Evolutionary conservation across 345 rosid genomes (phyloP).

Genomic region (Camelina sativa): DNA sequence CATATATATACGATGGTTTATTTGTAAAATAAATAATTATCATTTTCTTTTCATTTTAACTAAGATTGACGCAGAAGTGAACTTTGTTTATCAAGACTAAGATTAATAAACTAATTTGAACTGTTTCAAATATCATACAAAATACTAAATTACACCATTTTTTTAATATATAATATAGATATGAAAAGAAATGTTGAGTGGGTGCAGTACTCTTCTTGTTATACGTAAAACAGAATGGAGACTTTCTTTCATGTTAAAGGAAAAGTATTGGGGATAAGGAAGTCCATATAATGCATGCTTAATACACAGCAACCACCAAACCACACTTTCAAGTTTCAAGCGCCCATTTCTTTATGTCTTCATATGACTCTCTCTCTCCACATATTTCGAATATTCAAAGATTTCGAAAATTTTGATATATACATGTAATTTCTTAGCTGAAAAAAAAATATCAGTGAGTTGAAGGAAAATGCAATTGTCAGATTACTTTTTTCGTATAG

Average conservation of each 20-base stretch:
- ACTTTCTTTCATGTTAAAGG: not conserved
- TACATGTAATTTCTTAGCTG: too few species aligned
- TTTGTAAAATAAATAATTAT: too few species aligned
- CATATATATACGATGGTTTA: not conserved
- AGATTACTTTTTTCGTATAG: not conserved
- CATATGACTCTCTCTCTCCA: not conserved
- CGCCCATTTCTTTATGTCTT: conserved; percentile 21
- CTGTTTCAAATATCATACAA: not conserved
- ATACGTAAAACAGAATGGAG: not conserved
- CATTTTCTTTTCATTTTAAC: not conserved
- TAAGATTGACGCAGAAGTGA: too few species aligned
- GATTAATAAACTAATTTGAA: not conserved
- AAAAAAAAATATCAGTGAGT: too few species aligned
- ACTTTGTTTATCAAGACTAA: not conserved
- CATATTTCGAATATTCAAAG: not conserved
- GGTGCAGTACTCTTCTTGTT: not conserved
- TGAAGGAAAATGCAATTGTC: not conserved
- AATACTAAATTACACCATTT: not conserved
- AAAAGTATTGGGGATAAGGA: conserved; percentile 2
- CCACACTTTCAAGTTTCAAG: not conserved
- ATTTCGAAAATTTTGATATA: not conserved
- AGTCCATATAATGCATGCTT: conserved; percentile 25
- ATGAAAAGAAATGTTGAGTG: not conserved
- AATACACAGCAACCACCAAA: conserved; percentile 17
- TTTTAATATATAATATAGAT: not conserved